These are phyloP conservation scores for Candida khao-thaluensis DNA, from an alignment of 805 yeast species.

Conservation along the genomic window DNA sequence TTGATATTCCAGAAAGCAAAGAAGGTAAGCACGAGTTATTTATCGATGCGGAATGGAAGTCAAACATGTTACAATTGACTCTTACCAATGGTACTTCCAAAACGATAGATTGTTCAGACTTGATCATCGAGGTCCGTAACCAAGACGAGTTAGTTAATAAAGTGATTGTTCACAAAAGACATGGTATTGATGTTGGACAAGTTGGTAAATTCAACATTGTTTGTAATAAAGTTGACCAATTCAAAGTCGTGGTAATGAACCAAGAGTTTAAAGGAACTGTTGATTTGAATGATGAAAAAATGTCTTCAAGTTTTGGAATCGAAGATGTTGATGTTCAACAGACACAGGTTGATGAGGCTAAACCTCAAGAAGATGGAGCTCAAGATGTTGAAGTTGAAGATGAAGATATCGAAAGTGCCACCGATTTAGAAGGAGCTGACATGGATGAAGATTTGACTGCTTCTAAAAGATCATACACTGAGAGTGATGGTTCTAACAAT, in stretches of 20 bases:
- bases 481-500: constrained; percentile 18
- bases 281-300: constrained; percentile 11
- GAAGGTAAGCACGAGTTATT: constrained; percentile 2
- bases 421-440: neutral
- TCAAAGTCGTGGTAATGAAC: constrained; percentile 27
- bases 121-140: constrained; percentile 26
- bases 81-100: constrained; percentile 28
- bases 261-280: constrained; percentile 13
- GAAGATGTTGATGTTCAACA: neutral
- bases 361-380: neutral
- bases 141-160: constrained; percentile 27
- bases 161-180: constrained; percentile 29
- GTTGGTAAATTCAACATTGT: constrained; percentile 34
- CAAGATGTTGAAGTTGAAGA: neutral
- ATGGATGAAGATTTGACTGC: neutral
- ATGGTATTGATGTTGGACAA: constrained; percentile 32
- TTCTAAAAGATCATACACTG: neutral
- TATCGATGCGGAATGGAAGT: constrained; percentile 29
- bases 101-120: constrained; percentile 29
- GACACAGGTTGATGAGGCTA: neutral
- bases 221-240: constrained; percentile 31
- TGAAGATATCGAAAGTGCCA: neutral
- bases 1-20: constrained; percentile 2
- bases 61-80: constrained; percentile 31
- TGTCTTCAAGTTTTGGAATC: constrained; percentile 8